Evolutionary conservation across 2,329 filamentous ascomycete species (phyloP).

Genomic region (Alternaria sp.): DNA sequence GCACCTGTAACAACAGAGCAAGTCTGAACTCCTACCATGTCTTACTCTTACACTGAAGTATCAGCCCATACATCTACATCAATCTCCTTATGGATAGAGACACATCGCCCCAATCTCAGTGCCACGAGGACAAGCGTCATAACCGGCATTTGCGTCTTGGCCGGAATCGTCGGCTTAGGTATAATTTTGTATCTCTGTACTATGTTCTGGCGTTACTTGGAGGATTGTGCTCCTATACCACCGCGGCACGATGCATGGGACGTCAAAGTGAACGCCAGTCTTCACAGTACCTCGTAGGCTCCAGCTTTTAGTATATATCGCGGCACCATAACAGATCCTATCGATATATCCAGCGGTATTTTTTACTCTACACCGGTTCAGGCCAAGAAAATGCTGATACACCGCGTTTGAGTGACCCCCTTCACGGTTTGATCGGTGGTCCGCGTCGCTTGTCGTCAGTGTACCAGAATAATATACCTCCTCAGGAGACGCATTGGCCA

Average conservation of each 20-base stretch:
- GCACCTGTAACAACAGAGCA: not conserved
- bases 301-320: not conserved
- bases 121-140: not conserved
- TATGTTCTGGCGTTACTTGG: not conserved
- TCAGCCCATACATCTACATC: not conserved
- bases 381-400: not conserved
- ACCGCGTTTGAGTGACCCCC: not conserved
- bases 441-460: not conserved
- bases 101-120: not conserved
- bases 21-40: not conserved
- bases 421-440: not conserved
- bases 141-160: not conserved
- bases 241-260: not conserved
- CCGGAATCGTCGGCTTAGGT: not conserved
- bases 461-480: not conserved
- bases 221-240: fast-evolving
- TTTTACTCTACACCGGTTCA: not conserved
- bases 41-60: not conserved
- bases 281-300: not conserved
- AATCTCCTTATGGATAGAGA: not conserved
- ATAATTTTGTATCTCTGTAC: not conserved
- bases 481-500: conserved; percentile 1
- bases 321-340: fast-evolving
- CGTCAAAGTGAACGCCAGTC: not conserved
- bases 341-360: not conserved